Conservation (phyloP, 2,329 filamentous ascomycete species). For the Macrophomina pseudophaseolina region DNA sequence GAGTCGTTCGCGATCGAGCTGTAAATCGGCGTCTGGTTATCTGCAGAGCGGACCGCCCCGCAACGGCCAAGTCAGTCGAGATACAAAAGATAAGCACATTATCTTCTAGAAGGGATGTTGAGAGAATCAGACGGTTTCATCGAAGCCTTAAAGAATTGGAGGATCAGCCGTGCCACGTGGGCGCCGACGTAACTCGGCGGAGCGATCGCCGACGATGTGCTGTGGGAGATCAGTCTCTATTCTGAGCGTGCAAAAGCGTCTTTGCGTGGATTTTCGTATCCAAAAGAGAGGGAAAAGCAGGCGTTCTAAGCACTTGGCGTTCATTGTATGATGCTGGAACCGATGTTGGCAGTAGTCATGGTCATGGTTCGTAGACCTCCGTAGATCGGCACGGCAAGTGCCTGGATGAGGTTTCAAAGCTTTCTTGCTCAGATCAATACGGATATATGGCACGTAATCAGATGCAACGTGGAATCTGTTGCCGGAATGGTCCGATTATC, state of each 20-base stretch:
- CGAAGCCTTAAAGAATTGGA: neutral
- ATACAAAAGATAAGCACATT: neutral
- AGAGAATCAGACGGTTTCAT: neutral
- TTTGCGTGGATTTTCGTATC: neutral
- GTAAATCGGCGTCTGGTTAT: constrained; percentile 5
- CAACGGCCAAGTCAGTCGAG: neutral
- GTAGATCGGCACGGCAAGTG: constrained; percentile 8
- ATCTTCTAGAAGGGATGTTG: neutral
- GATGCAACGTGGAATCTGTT: neutral
- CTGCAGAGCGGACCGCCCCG: constrained; percentile 3
- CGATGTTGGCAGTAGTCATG: neutral
- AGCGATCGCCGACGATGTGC: neutral
- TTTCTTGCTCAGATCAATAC: neutral
- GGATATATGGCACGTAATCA: neutral
- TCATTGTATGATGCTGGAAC: neutral
- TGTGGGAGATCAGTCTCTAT: neutral
- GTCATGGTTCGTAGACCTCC: neutral
- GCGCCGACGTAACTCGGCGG: neutral
- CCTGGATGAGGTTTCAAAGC: neutral
- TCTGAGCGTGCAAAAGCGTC: no score
- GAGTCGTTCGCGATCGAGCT: constrained; percentile 48
- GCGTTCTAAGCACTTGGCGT: neutral
- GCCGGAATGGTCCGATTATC: neutral
- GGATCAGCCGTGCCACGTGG: constrained; percentile 14
- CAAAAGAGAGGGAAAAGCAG: neutral